phyloP scores from a whole-genome alignment of 768 basidiomycete species.

The Serendipita indica region DNA sequence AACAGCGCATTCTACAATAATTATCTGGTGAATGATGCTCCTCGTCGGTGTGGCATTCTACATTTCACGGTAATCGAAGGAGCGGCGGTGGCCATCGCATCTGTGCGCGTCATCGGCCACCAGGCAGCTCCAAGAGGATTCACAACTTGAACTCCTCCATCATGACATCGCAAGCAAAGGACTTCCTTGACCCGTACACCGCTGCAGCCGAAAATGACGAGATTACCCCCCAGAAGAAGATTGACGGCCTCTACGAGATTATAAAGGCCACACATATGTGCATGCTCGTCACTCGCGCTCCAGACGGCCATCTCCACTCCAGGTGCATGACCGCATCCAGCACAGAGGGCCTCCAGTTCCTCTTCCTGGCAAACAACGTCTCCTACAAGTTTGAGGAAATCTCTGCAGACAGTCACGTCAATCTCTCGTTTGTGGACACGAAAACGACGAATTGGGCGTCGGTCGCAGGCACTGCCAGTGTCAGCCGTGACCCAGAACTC shows the following conservation, averaged over 20 bases:
- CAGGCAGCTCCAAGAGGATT: background rate
- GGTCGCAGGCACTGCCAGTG: conserved; percentile 55
- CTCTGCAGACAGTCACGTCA: conserved; percentile 58
- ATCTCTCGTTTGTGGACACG: conserved; percentile 62
- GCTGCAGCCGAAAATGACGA: conserved; percentile 26
- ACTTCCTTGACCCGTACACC: background rate
- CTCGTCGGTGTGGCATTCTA: too few species aligned
- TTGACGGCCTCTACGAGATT: conserved; percentile 48
- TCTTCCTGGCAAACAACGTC: conserved; percentile 60
- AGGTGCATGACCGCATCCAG: conserved; percentile 66
- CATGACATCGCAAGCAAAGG: background rate
- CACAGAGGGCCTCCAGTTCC: conserved; percentile 23
- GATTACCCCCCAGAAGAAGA: conserved; percentile 47
- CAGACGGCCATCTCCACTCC: conserved; percentile 56
- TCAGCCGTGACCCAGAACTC: conserved; percentile 43
- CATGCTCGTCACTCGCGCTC: conserved; percentile 63
- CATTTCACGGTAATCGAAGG: too few species aligned
- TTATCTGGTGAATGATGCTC: too few species aligned
- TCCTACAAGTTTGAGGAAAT: conserved; percentile 44
- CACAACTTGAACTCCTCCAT: conserved; percentile 3
- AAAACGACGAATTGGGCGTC: conserved; percentile 67
- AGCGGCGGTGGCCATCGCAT: too few species aligned
- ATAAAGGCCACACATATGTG: conserved; percentile 48
- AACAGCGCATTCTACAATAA: too few species aligned
- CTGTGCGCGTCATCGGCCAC: background rate